Evolutionary conservation across 441 rosid species (phyloP), one percentile per base, ranked within the genome.

Genomic region (Pelargonium fulgidum): DNA sequence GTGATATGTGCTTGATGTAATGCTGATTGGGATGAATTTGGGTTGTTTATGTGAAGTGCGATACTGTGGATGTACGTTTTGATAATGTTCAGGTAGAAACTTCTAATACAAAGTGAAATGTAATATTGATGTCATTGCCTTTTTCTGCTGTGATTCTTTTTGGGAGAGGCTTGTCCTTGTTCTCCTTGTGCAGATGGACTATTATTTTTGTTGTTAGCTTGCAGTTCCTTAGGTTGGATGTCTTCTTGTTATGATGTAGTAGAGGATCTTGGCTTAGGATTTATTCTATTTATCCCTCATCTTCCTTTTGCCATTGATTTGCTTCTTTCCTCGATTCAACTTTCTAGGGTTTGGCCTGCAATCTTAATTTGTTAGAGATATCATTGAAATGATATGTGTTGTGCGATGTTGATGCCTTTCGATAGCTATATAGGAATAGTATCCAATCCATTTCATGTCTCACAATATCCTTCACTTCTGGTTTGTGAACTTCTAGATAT

Each of bases 1-100:
- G 9, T 58, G 29, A 56, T 56, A 7, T 56, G 62, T 56, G 11
- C 26, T 56, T 56, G 50, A 45, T 56, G 24, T 17, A 19, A 8
- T 17, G 62, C 62, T 19, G 12, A 24, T 26, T 61, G 64, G 36
- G 11, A 61, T 61, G 64, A 61, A 11, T 62, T 62, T 29, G 65
- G 14, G 39, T 62, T 12, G 65, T 14, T 62, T 62, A 3, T 62
- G 16, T 62, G n/a, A 6, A 24, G 44, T 29, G 29, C 13, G 19
- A 62, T 29, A 29, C 17, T 62, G 44, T 9, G 14, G 1, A n/a
- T 61, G 13, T 61, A 33, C 39, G 22, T 24, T 61, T 22, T 11
- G 64, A 61, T 26, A 24, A 3, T 61, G 4, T 13, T 62, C 65
- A 26, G 65, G 33, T 17, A 11, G 13, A 14, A 62, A 42, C 65